phyloP scores from a whole-genome alignment of 2,329 filamentous ascomycete genomes.

The Calycina herbarum region DNA sequence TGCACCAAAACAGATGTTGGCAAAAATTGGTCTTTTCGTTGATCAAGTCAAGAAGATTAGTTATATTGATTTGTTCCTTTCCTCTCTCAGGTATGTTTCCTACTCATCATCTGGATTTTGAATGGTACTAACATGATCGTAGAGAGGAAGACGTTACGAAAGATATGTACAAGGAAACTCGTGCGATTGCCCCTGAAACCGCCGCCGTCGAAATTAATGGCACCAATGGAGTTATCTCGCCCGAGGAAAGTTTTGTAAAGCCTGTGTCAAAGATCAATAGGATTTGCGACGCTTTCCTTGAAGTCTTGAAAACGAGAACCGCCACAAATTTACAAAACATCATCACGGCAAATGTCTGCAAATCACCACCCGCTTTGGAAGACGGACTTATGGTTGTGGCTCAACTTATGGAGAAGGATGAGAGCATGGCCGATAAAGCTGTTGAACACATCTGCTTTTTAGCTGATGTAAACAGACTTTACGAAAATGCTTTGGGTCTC shows the following conservation, averaged over 20 bases:
- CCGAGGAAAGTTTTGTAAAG: constrained; percentile 23
- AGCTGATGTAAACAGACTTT: constrained; percentile 87
- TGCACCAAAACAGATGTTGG: constrained; percentile 80
- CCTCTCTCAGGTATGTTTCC: constrained; percentile 68
- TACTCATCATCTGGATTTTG: background rate
- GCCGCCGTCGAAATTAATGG: constrained; percentile 29
- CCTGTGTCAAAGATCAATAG: constrained; percentile 71
- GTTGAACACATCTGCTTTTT: constrained; percentile 98
- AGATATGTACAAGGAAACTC: constrained; percentile 90
- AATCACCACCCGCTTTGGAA: constrained; percentile 84
- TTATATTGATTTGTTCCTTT: constrained; percentile 88
- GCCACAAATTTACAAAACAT: constrained; percentile 79
- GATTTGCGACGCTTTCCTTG: constrained; percentile 83
- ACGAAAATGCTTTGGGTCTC: constrained; percentile 84
- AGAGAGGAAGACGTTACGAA: constrained; percentile 89
- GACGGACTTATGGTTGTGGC: constrained; percentile 80
- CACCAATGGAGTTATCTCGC: constrained; percentile 19
- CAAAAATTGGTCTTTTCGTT: constrained; percentile 73
- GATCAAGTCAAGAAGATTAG: constrained; percentile 80
- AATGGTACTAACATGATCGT: constrained; percentile 32
- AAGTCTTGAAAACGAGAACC: constrained; percentile 61
- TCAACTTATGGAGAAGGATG: constrained; percentile 65
- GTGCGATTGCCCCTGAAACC: constrained; percentile 44
- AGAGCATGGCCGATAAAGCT: constrained; percentile 77
- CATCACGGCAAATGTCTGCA: constrained; percentile 93